phyloP scores from a whole-genome alignment of 2,329 filamentous ascomycete species.

The Diaporthe australafricana region DNA sequence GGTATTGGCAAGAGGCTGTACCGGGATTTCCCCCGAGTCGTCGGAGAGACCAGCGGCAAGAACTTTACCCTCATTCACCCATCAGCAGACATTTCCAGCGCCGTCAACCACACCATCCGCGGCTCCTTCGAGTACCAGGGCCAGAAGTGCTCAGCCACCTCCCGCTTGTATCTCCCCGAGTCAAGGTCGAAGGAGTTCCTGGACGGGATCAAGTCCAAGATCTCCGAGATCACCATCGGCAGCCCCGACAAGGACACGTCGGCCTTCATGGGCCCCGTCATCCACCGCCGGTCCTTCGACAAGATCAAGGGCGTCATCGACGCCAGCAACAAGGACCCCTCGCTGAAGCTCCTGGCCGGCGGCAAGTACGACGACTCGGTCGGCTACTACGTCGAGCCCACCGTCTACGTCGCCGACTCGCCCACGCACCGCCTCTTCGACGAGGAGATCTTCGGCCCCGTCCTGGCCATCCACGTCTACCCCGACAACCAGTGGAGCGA shows the following conservation, averaged over 20 bases:
- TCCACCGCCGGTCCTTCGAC: constrained; percentile 58
- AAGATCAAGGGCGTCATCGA: constrained; percentile 58
- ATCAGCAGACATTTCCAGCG: constrained; percentile 58
- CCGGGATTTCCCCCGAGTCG: constrained; percentile 72
- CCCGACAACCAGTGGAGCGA: constrained; percentile 55
- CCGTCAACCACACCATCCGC: constrained; percentile 58
- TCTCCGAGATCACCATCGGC: constrained; percentile 47
- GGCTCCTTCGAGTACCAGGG: constrained; percentile 63
- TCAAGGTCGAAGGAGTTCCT: constrained; percentile 54
- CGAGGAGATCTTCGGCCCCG: constrained; percentile 61
- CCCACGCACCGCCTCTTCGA: constrained; percentile 57
- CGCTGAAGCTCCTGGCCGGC: constrained; percentile 56
- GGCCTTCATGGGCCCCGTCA: constrained; percentile 61
- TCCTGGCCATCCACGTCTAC: constrained; percentile 60
- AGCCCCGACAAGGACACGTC: constrained; percentile 44
- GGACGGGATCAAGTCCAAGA: constrained; percentile 51
- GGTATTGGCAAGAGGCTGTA: constrained; percentile 87
- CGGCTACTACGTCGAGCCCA: constrained; percentile 59
- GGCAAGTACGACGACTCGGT: constrained; percentile 55
- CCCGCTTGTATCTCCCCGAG: constrained; percentile 66
- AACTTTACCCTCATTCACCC: constrained; percentile 64
- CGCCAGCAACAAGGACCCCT: constrained; percentile 54
- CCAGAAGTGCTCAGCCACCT: constrained; percentile 64
- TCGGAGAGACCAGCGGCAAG: constrained; percentile 65
- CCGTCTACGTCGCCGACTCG: constrained; percentile 55